Evolutionary conservation across 2,329 filamentous ascomycete genomes (phyloP), one percentile per base, ranked within the genome.

Genomic region (Macrophomina pseudophaseolina): DNA sequence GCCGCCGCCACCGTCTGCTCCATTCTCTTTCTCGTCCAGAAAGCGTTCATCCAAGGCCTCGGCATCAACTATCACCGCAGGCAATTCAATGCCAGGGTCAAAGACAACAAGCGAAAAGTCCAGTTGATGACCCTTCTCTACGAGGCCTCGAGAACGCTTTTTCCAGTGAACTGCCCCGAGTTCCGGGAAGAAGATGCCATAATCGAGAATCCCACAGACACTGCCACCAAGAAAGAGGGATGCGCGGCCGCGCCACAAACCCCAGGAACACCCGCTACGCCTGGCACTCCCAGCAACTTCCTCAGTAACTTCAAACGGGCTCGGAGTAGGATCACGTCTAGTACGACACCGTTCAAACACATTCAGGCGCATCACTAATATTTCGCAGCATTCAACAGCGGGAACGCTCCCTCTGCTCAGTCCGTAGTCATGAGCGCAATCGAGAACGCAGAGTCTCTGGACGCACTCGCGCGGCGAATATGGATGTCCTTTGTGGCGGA

Each of bases 401-500:
- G 74, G 91, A 97, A 97, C 79, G 90, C 93, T 12, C 94, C 91
- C 73, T 91, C 93, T 5, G 90, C 94, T 0, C 94, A 97, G 76
- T 95, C 93, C 0, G 88, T 98, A 56, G 93, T 98, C 5, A 84
- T 96, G 12, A 89, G 96, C 75, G 95, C 94, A 8, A 84, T 98
- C 38, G 94, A 97, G 79, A 94, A 93, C 80, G 88, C 87, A 49
- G 85, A 86, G 68, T 91, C 93, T 6, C 92, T 93, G 0, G 94
- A 98, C 76, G 95, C 95, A n/a, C 82, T 98, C 67, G 94, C 92
- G n/a, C 90, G 88, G 71, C 91, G 95, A 74, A 90, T 98, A 69
- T 98, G 95, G 95, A 97, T 97, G 92, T 97, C 94, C 0, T 97
- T 97, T 75, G 95, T 97, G 1, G 88, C 95, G 4, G 94, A 98